Percentiles rank a stretch among this genome's conserved stretches.
Evolutionary conservation across 2,329 filamentous ascomycete species (phyloP).

Genomic region (Scolecobasidium constrictum): DNA sequence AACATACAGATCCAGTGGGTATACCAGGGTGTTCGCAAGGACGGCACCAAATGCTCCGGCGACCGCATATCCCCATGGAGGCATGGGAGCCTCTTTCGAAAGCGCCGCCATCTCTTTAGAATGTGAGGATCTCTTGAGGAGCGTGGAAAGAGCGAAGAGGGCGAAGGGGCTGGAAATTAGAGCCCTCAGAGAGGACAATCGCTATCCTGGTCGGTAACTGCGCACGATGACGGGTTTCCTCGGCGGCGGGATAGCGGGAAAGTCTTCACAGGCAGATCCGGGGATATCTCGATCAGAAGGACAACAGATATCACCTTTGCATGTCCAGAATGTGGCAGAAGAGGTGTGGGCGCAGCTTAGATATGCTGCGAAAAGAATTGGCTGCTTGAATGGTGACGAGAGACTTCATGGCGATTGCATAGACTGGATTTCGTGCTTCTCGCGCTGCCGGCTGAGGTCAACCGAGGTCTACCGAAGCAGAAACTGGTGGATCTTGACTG

Average conservation of each 20-base stretch:
- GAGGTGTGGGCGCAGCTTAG: not conserved
- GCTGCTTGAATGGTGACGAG: no score
- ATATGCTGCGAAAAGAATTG: not conserved
- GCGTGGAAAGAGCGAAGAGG: not conserved
- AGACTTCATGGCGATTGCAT: not conserved
- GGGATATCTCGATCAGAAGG: no score
- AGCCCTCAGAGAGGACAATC: not conserved
- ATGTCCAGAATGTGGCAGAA: not conserved
- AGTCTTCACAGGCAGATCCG: no score
- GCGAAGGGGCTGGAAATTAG: not conserved
- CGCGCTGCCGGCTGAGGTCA: not conserved
- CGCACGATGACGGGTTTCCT: constrained; percentile 1
- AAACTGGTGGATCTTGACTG: no score
- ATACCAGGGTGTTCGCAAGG: constrained; percentile 88
- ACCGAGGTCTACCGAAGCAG: not conserved
- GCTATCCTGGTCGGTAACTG: constrained; percentile 1
- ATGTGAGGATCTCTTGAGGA: not conserved
- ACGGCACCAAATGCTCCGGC: constrained; percentile 90
- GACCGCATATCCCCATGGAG: constrained; percentile 86
- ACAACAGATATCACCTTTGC: not conserved
- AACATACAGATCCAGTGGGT: constrained; percentile 89
- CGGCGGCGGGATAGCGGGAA: not conserved
- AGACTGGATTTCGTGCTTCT: no score
- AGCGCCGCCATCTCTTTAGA: constrained; percentile 37
- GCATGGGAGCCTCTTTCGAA: constrained; percentile 59